Percentiles rank a stretch among this genome's conserved stretches.
Conservation (phyloP, 805 yeast species). For the Sugiyamaella chiloensis region DNA sequence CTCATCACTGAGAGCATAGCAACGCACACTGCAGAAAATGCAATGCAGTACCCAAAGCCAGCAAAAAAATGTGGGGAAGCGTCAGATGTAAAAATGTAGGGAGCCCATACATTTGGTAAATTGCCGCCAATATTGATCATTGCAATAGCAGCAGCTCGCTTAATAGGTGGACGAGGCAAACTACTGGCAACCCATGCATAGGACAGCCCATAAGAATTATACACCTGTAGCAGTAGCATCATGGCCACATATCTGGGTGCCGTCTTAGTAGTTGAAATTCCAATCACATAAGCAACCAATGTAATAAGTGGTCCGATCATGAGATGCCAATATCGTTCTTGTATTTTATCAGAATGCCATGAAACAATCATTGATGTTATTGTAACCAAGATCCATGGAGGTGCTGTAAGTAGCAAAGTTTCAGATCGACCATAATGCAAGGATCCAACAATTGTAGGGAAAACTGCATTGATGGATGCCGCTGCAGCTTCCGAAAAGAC, state of each 20-base stretch:
- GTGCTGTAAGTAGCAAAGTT: conserved; percentile 56
- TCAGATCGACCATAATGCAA: conserved; percentile 48
- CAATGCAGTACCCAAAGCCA: conserved; percentile 28
- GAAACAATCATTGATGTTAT: conserved; percentile 51
- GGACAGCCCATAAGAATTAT: conserved; percentile 25
- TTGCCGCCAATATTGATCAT: conserved; percentile 43
- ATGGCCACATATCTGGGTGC: conserved; percentile 60
- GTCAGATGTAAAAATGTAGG: conserved; percentile 25
- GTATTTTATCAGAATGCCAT: conserved; percentile 52
- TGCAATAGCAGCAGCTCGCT: conserved; percentile 54
- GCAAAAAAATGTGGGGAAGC: conserved; percentile 28
- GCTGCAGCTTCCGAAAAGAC: conserved; percentile 49
- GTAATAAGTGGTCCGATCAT: conserved; percentile 42
- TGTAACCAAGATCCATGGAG: conserved; percentile 54
- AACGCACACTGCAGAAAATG: conserved; percentile 19
- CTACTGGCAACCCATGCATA: conserved; percentile 13
- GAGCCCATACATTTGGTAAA: conserved; percentile 27
- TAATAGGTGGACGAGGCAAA: conserved; percentile 56
- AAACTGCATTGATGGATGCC: conserved; percentile 58
- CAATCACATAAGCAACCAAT: conserved; percentile 26
- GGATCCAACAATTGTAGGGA: conserved; percentile 58
- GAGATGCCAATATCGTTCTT: conserved; percentile 53
- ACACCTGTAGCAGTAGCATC: conserved; percentile 55
- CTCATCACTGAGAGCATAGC: conserved; percentile 17
- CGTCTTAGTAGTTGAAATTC: conserved; percentile 41